Conservation (phyloP, 495 filamentous ascomycete species). For the Lentithecium fluviatile region DNA sequence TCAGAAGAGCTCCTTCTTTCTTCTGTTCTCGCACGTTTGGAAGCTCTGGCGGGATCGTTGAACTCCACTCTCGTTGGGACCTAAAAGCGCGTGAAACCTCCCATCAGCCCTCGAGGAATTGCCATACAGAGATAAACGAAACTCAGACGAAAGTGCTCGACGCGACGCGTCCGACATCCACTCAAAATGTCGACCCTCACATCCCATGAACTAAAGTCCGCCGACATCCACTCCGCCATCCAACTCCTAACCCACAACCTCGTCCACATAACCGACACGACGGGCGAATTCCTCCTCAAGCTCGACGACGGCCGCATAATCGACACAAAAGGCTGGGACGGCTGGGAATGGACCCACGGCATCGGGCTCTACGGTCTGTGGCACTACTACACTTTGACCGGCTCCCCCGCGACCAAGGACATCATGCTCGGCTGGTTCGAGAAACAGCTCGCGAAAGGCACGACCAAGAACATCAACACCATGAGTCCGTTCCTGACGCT, state of each 20-base stretch:
- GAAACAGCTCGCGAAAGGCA: slow-evolving; percentile 62
- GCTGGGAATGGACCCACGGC: slow-evolving; percentile 82
- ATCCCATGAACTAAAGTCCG: slow-evolving; percentile 13
- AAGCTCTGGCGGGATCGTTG: not conserved
- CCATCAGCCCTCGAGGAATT: too few relatives aligned
- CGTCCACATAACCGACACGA: slow-evolving; percentile 67
- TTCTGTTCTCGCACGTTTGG: not conserved
- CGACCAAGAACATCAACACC: slow-evolving; percentile 80
- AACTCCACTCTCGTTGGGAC: too few relatives aligned
- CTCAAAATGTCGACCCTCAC: slow-evolving; percentile 18
- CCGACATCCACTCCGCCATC: slow-evolving; percentile 54
- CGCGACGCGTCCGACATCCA: too few relatives aligned
- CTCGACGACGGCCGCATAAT: slow-evolving; percentile 69
- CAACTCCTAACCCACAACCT: slow-evolving; percentile 64
- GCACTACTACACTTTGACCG: slow-evolving; percentile 69
- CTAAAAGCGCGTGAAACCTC: too few relatives aligned
- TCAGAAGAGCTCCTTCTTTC: too few relatives aligned
- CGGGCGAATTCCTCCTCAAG: slow-evolving; percentile 65
- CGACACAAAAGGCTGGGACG: slow-evolving; percentile 75
- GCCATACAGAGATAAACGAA: not conserved
- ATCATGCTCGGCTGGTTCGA: slow-evolving; percentile 70
- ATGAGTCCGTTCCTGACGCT: slow-evolving; percentile 72
- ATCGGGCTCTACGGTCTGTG: slow-evolving; percentile 76
- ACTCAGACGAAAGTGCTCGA: not conserved
- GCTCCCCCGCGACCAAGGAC: slow-evolving; percentile 49